phyloP scores from a whole-genome alignment of 2,329 filamentous ascomycete genomes.

The Annulohypoxylon truncatum region DNA sequence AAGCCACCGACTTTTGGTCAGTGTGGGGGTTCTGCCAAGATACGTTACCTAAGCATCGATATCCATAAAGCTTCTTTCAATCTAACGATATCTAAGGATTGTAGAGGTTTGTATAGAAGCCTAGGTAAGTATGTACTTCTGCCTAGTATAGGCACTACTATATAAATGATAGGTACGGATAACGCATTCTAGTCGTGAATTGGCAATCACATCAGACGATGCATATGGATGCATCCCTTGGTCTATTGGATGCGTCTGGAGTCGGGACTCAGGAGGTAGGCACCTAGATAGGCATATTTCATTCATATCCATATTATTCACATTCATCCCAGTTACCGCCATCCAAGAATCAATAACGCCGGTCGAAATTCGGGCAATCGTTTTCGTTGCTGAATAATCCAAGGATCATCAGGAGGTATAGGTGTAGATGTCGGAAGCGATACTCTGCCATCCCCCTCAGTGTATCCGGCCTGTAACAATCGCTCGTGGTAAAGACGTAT shows the following conservation, averaged over 20 bases:
- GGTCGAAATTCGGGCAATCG: slow-evolving; percentile 46
- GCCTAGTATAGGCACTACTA: neutral
- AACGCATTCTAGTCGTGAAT: too few species aligned
- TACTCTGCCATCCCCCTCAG: slow-evolving; percentile 6
- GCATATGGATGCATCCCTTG: too few species aligned
- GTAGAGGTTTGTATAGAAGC: neutral
- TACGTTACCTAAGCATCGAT: too few species aligned
- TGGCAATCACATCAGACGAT: too few species aligned
- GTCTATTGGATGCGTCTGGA: neutral
- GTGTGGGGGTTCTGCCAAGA: neutral
- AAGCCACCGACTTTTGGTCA: neutral
- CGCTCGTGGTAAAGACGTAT: slow-evolving; percentile 36
- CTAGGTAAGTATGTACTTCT: neutral
- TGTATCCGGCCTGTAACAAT: slow-evolving; percentile 22
- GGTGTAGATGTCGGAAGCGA: slow-evolving; percentile 14
- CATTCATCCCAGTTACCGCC: slow-evolving; percentile 29
- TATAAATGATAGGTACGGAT: too few species aligned
- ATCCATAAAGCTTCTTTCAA: too few species aligned
- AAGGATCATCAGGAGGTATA: slow-evolving; percentile 40
- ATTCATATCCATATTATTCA: neutral
- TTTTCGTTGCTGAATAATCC: slow-evolving; percentile 43
- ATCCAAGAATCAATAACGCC: slow-evolving; percentile 46
- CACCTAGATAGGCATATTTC: neutral
- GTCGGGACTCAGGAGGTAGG: too few species aligned
- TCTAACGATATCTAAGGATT: too few species aligned